Conservation (phyloP, 441 rosid species). For the Arabidopsis hybrid region DNA sequence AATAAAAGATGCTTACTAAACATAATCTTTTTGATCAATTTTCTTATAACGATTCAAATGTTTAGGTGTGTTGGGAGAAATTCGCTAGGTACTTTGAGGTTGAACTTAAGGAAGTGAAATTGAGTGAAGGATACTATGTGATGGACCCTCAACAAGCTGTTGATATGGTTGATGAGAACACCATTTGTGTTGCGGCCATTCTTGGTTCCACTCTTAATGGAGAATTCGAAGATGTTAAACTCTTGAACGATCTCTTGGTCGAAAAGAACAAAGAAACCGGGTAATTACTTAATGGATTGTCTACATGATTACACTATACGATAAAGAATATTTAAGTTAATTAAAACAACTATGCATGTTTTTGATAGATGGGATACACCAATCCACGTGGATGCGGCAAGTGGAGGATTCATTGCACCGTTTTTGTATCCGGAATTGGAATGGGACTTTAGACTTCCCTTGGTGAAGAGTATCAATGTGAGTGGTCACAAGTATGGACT, state of each 20-base stretch:
- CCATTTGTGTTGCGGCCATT: slow-evolving; percentile 90
- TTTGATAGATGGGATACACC: slow-evolving; percentile 84
- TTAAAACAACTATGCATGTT: background rate
- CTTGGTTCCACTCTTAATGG: slow-evolving; percentile 93
- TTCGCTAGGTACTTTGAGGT: slow-evolving; percentile 95
- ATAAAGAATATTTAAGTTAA: background rate
- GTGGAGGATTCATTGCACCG: slow-evolving; percentile 94
- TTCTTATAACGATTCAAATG: background rate
- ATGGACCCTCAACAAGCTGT: slow-evolving; percentile 89
- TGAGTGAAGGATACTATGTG: slow-evolving; percentile 85
- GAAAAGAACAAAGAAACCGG: slow-evolving; percentile 82
- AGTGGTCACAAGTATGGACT: slow-evolving; percentile 97
- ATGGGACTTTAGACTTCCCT: slow-evolving; percentile 88
- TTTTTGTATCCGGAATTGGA: slow-evolving; percentile 87
- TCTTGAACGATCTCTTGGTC: slow-evolving; percentile 67
- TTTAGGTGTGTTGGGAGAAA: slow-evolving; percentile 92
- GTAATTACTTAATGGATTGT: slow-evolving; percentile 36
- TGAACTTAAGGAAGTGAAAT: slow-evolving; percentile 88
- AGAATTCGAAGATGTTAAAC: slow-evolving; percentile 92
- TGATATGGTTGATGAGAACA: slow-evolving; percentile 94
- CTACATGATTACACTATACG: background rate
- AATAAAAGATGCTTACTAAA: background rate
- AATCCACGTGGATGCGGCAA: slow-evolving; percentile 95
- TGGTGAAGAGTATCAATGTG: slow-evolving; percentile 89
- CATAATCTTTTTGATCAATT: background rate